A percentile compares a stretch with the other conserved stretches of the same genome.
Conservation (phyloP, 2,329 filamentous ascomycete species). For the Metarhizium rileyi region DNA sequence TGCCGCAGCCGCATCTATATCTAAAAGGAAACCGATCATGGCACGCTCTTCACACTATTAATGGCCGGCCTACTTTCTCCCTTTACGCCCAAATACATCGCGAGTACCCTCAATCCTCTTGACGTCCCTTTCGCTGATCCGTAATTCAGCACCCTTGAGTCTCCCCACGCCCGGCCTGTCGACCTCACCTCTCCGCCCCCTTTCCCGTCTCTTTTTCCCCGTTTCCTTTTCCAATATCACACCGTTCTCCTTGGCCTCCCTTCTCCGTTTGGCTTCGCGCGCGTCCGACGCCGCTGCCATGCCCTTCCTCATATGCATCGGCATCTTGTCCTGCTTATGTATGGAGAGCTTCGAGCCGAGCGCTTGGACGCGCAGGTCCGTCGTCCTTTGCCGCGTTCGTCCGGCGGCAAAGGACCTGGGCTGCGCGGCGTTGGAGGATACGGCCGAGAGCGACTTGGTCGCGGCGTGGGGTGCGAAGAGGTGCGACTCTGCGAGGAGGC, state of each 20-base stretch:
- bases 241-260: slow-evolving; percentile 81
- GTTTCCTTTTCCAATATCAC: slow-evolving; percentile 66
- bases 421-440: slow-evolving; percentile 26
- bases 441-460: slow-evolving; percentile 31
- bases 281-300: slow-evolving; percentile 57
- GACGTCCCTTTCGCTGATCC: slow-evolving; percentile 69
- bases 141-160: slow-evolving; percentile 70
- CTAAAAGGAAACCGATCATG: too few relatives aligned
- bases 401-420: slow-evolving; percentile 45
- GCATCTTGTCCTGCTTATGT: slow-evolving; percentile 76
- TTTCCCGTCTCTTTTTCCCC: slow-evolving; percentile 27
- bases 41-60: not conserved
- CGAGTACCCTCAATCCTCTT: slow-evolving; percentile 53
- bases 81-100: slow-evolving; percentile 30
- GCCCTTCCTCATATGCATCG: slow-evolving; percentile 77
- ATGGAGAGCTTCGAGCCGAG: slow-evolving; percentile 71
- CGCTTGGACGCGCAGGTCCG: slow-evolving; percentile 73
- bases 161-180: slow-evolving; percentile 72
- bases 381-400: slow-evolving; percentile 67
- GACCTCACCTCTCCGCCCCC: slow-evolving; percentile 52
- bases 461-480: slow-evolving; percentile 52
- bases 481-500: slow-evolving; percentile 84
- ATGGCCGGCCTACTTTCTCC: slow-evolving; percentile 14
- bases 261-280: slow-evolving; percentile 61
- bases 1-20: too few relatives aligned